Evolutionary conservation across 2,329 filamentous ascomycete genomes (phyloP).

Genomic region (Microcyclospora pomicola): DNA sequence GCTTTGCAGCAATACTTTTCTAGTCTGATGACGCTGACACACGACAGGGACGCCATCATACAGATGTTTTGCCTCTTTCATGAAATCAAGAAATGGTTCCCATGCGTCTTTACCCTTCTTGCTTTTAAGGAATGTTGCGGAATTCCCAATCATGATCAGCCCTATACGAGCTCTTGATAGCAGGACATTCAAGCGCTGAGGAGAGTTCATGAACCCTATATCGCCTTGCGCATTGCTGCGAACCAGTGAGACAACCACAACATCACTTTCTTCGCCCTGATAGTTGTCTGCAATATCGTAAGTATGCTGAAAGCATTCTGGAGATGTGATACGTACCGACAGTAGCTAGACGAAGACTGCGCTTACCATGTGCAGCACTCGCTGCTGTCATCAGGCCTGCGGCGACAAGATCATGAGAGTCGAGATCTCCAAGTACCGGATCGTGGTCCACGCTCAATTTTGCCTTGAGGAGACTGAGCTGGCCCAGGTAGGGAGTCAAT

Average conservation of each 20-base stretch:
- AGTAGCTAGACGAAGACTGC: conserved; percentile 26
- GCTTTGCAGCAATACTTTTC: conserved; percentile 31
- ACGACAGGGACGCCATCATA: conserved; percentile 43
- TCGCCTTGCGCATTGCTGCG: conserved; percentile 48
- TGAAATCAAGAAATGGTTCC: conserved; percentile 9
- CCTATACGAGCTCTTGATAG: conserved; percentile 54
- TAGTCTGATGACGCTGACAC: conserved; percentile 47
- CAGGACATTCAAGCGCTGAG: conserved; percentile 57
- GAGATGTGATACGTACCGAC: conserved; percentile 17
- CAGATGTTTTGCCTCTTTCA: conserved; percentile 21
- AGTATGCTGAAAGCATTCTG: neutral
- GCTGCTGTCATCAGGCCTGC: conserved; percentile 13
- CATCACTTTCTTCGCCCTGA: conserved; percentile 60
- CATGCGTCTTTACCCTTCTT: conserved; percentile 8
- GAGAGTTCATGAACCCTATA: conserved; percentile 51
- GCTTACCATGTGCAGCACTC: conserved; percentile 22
- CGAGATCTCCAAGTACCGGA: conserved; percentile 48
- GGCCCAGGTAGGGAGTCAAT: conserved; percentile 50
- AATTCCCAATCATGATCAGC: conserved; percentile 58
- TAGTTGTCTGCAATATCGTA: conserved; percentile 39
- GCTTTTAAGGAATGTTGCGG: conserved; percentile 18
- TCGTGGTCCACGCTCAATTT: conserved; percentile 39
- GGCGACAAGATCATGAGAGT: conserved; percentile 38
- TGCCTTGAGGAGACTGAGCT: conserved; percentile 38
- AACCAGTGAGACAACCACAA: conserved; percentile 57